Percentiles rank a stretch among this genome's conserved stretches.
These are phyloP conservation scores for Bertia moriformis DNA, from an alignment of 2,329 filamentous ascomycete species.

Conservation along the genomic window DNA sequence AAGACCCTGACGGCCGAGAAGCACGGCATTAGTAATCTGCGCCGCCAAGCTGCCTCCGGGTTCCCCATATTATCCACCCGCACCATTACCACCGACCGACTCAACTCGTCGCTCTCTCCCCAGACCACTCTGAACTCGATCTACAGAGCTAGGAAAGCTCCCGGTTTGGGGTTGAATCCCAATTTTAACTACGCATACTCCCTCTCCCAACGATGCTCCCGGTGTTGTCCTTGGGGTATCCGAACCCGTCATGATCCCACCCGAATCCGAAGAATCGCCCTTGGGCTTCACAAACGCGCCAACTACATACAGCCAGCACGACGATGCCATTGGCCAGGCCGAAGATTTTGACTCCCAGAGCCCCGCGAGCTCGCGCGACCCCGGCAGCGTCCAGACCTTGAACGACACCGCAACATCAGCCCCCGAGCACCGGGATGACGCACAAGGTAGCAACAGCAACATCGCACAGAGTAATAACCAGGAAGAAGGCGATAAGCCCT, in stretches of 20 bases:
- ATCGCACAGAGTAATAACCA: constrained; percentile 18
- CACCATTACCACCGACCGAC: no score
- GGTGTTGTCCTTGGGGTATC: constrained; percentile 15
- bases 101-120: no score
- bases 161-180: no score
- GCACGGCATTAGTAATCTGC: no score
- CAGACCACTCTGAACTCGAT: no score
- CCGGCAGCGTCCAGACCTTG: constrained; percentile 10
- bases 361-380: constrained; percentile 17
- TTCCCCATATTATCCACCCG: no score
- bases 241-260: constrained; percentile 19
- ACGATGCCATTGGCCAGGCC: constrained; percentile 10
- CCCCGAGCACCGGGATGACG: constrained; percentile 4
- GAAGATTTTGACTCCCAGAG: constrained; percentile 18
- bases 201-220: constrained; percentile 18
- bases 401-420: constrained; percentile 9
- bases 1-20: no score
- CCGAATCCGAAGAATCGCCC: constrained; percentile 10
- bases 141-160: no score
- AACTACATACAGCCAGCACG: constrained; percentile 9
- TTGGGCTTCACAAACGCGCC: constrained; percentile 10
- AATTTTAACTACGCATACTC: no score
- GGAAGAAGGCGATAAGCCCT: constrained; percentile 49
- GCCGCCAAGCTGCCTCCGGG: no score
- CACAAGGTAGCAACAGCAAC: constrained; percentile 7